Percentiles rank a stretch among this genome's conserved stretches.
phyloP scores from a whole-genome alignment of 176 grass and related monocot species.

The Zoysia pacifica region DNA sequence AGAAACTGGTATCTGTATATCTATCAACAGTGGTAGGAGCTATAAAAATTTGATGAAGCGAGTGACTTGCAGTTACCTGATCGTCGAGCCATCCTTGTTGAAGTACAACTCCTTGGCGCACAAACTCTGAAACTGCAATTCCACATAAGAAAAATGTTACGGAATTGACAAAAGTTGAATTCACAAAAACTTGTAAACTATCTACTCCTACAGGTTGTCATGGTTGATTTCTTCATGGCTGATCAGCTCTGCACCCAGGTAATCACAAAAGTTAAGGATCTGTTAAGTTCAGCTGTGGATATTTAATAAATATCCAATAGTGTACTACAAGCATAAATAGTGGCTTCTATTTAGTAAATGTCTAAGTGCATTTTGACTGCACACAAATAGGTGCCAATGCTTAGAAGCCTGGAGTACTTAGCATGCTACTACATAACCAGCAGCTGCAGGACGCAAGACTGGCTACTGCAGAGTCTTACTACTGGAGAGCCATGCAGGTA shows the following conservation, averaged over 20 bases:
- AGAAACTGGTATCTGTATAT: too few species aligned
- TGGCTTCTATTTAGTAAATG: slow-evolving; percentile 25
- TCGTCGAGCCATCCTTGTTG: too few species aligned
- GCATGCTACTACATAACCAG: slow-evolving; percentile 96
- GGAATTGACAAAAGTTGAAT: too few species aligned
- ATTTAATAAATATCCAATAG: slow-evolving; percentile 14
- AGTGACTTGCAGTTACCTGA: too few species aligned
- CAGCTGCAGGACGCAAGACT: slow-evolving; percentile 90
- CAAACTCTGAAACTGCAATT: too few species aligned
- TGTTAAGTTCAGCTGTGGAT: slow-evolving; percentile 19
- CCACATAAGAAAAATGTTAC: too few species aligned
- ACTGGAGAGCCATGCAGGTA: slow-evolving; percentile 99
- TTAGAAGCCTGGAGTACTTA: slow-evolving; percentile 87
- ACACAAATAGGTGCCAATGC: slow-evolving; percentile 79
- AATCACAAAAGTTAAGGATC: slow-evolving; percentile 31
- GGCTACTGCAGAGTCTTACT: slow-evolving; percentile 96
- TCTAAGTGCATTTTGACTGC: slow-evolving; percentile 35
- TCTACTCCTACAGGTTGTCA: slow-evolving; percentile 69
- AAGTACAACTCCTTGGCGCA: too few species aligned
- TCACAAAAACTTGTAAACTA: neutral
- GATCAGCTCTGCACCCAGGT: slow-evolving; percentile 99
- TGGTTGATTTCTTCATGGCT: slow-evolving; percentile 99
- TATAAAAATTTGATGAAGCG: too few species aligned
- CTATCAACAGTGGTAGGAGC: too few species aligned
- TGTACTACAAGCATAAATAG: slow-evolving; percentile 22